phyloP scores from a whole-genome alignment of 139 green algal genomes.

The Yamagishiella unicocca region DNA sequence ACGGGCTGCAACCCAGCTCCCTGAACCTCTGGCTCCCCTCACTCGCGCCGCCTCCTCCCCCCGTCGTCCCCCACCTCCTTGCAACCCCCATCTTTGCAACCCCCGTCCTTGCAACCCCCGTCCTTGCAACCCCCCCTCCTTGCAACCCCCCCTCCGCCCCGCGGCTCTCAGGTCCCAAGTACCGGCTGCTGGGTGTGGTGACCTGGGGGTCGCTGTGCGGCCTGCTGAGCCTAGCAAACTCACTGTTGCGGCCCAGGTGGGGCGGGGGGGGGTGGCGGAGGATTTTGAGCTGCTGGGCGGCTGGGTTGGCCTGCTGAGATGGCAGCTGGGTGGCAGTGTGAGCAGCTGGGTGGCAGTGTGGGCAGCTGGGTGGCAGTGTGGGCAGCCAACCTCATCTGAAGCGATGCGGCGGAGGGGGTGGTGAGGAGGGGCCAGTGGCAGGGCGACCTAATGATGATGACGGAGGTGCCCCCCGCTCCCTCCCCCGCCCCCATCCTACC shows the following conservation, averaged over 20 bases:
- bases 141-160: neutral
- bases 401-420: neutral
- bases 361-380: too few species aligned
- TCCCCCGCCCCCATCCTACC: too few species aligned
- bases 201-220: constrained; percentile 21
- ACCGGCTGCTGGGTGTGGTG: constrained; percentile 32
- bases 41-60: neutral
- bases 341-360: too few species aligned
- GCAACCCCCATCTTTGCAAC: neutral
- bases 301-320: too few species aligned
- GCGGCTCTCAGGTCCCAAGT: neutral
- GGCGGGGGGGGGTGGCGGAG: too few species aligned
- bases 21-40: too few species aligned
- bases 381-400: too few species aligned
- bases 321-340: too few species aligned
- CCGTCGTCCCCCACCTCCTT: neutral
- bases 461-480: too few species aligned
- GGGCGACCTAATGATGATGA: neutral
- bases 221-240: constrained; percentile 15
- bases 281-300: too few species aligned
- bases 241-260: neutral
- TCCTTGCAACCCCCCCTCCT: too few species aligned
- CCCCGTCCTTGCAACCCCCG: neutral
- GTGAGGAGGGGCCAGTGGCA: neutral
- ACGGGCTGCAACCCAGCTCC: too few species aligned